A percentile compares a stretch with the other conserved stretches of the same genome.
These are phyloP conservation scores for Colletotrichum kahawae DNA, from an alignment of 2,329 filamentous ascomycete genomes.

Conservation along the genomic window DNA sequence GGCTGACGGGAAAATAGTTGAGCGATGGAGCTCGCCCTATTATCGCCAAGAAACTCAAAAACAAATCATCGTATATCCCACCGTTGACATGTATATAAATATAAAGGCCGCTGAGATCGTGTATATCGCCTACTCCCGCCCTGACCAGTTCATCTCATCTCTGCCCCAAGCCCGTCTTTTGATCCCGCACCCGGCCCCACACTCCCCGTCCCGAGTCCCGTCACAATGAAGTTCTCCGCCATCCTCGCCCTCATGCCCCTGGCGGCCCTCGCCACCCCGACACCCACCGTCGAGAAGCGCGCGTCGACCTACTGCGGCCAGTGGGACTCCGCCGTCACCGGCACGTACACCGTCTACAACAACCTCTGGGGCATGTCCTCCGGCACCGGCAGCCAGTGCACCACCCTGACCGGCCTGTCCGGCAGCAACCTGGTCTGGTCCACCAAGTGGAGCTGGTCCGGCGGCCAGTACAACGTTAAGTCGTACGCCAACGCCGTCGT, in stretches of 20 bases:
- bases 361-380: constrained; percentile 44
- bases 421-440: constrained; percentile 41
- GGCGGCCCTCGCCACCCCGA: constrained; percentile 14
- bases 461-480: constrained; percentile 43
- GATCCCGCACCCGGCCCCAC: not conserved
- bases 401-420: constrained; percentile 37
- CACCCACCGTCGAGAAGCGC: constrained; percentile 21
- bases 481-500: constrained; percentile 44
- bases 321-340: constrained; percentile 25
- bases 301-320: constrained; percentile 27
- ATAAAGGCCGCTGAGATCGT: not conserved
- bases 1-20: not conserved
- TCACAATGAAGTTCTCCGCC: constrained; percentile 22
- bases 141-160: not conserved
- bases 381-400: constrained; percentile 43
- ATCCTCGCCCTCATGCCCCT: constrained; percentile 18
- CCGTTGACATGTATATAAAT: not conserved
- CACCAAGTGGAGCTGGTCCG: constrained; percentile 44
- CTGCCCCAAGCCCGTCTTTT: not conserved
- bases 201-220: not conserved
- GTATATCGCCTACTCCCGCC: rapidly evolving
- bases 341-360: constrained; percentile 39
- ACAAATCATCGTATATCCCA: not conserved
- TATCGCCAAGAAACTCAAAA: not conserved
- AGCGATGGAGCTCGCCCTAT: not conserved